Evolutionary conservation across 352 stramenopile genomes (phyloP), one percentile per base, ranked within the genome.

Genomic region (Phytophthora tubulina): DNA sequence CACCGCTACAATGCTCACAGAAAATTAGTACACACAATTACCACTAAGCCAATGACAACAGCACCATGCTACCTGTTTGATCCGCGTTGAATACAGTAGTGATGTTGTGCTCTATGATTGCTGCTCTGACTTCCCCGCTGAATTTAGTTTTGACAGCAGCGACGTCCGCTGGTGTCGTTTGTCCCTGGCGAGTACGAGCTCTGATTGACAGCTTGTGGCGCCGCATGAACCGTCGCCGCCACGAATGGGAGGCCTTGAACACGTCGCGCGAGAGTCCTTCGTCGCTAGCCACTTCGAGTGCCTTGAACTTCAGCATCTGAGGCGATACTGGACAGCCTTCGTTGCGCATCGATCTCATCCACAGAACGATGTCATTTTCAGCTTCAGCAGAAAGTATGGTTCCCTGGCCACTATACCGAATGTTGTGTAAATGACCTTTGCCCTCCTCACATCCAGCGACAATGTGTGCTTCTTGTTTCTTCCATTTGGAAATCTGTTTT

Each of bases 401-500:
- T 30, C 6, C 51, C 35, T 69, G 38, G 0, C 41, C 51, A 32
- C 61, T 56, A 10, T 5, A 38, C 2, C 61, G 50, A 3, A 56
- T 14, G 5, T 58, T 66, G 13, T 42, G 27, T 9, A 56, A 32
- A 30, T 69, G 50, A 3, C 42, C 4, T 21, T 69, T 62, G 4
- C n/a, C 17, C 1, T 45, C 8, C 7, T n/a, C 14, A n/a, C 60
- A 60, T 9, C 55, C 14, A 2, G 38, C 38, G 1, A 4, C 6
- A 38, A 69, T 63, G n/a, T 27, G 14, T 1, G 0, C 32, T 13
- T 45, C 46, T 49, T 66, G 35, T 13, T 70, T 56, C 39, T 63
- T 70, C 44, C 52, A 70, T 9, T 63, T 70, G 0, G 52, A 67
- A 32, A 53, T 46, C 14, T 60, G 60, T 1, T 59, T 67, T 15